phyloP scores from a whole-genome alignment of 352 stramenopile genomes.

The Salisapilia sapeloensis region DNA sequence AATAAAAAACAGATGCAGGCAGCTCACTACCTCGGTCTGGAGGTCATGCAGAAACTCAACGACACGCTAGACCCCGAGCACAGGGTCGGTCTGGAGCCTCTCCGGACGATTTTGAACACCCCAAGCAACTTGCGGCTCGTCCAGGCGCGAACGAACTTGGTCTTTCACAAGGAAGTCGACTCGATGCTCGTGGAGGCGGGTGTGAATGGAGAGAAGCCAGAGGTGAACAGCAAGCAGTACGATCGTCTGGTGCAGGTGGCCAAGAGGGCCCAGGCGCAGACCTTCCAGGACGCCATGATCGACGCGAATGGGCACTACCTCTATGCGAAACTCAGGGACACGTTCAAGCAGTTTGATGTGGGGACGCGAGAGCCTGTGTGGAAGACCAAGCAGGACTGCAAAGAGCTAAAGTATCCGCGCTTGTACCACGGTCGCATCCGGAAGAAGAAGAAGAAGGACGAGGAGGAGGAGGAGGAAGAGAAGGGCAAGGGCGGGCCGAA shows the following conservation, averaged over 20 bases:
- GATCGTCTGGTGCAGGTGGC: conserved; percentile 20
- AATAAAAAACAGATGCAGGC: conserved; percentile 19
- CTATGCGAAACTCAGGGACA: conserved; percentile 13
- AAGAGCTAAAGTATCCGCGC: no score
- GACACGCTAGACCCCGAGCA: conserved; percentile 12
- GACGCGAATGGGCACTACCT: conserved; percentile 14
- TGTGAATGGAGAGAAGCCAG: conserved; percentile 3
- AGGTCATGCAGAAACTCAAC: conserved; percentile 27
- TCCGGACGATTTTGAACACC: conserved; percentile 21
- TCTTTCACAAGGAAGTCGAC: conserved; percentile 26
- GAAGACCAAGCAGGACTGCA: conserved; percentile 13
- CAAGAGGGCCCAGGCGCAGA: conserved; percentile 16
- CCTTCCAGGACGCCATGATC: conserved; percentile 21
- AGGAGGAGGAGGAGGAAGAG: no score
- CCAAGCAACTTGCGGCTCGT: conserved; percentile 22
- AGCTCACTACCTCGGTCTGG: conserved; percentile 22
- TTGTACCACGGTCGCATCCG: no score
- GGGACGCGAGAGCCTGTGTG: conserved; percentile 10
- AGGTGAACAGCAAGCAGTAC: conserved; percentile 12
- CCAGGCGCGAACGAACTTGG: conserved; percentile 14
- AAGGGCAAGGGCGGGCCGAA: no score
- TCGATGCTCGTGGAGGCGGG: conserved; percentile 12
- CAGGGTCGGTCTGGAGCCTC: conserved; percentile 20
- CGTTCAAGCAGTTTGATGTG: conserved; percentile 12
- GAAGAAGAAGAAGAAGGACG: no score